Evolutionary conservation across 2,329 filamentous ascomycete species (phyloP), one percentile per base, ranked within the genome.

Genomic region (Leptosphaerulina australis): DNA sequence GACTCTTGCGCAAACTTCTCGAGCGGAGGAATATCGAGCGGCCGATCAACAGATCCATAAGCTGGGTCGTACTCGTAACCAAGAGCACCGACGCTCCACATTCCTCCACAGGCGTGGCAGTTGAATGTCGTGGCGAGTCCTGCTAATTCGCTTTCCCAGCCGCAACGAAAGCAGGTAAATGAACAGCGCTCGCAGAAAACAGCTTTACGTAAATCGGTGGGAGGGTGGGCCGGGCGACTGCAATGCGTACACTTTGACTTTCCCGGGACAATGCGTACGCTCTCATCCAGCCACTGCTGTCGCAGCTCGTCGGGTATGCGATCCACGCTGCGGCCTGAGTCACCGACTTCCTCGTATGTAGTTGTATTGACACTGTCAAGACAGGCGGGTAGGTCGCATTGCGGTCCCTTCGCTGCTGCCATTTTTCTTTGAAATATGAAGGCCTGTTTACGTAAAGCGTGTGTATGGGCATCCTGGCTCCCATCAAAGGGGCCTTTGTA

Each of bases 151-250:
- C 58, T 67, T 1, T 12, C 39, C 3, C 29, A 34, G 1, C 68
- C 69, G 39, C 76, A 79, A 0, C 75, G 64, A 38, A 77, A 72
- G 55, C 76, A 79, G 0, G 64, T 50, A 47, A 78, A 78, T 4
- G 58, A 60, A 55, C 76, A 78, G 14, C 66, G 64, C 53, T 77
- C 75, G 50, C 76, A 79, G 4, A 73, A 47, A 3, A 52, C 28
- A 3, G 22, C 10, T 21, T 15, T 21, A 7, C 29, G 6, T 2
- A 43, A 28, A 1, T 39, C 34, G n/a, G 50, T 38, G 7, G 56
- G 48, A 0, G 67, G 60, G 14, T 70, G 43, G 20, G 73, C 70
- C 5, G 69, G 62, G 0, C 61, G 62, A 12, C 57, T 55, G 38
- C 75, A 77, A 5, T 54, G 17, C 5, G 56, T 44, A 53, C 75